Evolutionary conservation across 2,329 filamentous ascomycete species (phyloP).

Genomic region (Paramyrothecium sp.): DNA sequence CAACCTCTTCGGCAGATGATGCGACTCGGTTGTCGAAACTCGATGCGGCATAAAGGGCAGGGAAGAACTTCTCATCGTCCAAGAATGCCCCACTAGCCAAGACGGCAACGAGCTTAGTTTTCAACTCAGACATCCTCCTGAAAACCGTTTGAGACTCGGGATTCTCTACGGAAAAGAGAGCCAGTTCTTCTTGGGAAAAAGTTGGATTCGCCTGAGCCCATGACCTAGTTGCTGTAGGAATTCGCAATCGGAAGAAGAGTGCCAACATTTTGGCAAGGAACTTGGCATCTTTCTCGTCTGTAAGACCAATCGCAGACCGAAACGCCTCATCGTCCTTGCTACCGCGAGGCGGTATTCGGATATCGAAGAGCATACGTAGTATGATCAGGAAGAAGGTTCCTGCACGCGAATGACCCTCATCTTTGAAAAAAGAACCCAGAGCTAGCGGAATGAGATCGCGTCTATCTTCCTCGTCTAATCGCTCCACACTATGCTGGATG

Average conservation of each 20-base stretch:
- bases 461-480: conserved; percentile 57
- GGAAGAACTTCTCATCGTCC: conserved; percentile 79
- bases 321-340: conserved; percentile 74
- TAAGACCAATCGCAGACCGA: conserved; percentile 64
- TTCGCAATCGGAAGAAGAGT: conserved; percentile 59
- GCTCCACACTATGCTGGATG: conserved; percentile 73
- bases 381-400: conserved; percentile 79
- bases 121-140: conserved; percentile 42
- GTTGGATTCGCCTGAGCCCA: conserved; percentile 32
- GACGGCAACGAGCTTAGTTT: conserved; percentile 62
- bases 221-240: conserved; percentile 25
- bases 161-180: conserved; percentile 26
- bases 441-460: conserved; percentile 66
- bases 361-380: conserved; percentile 70
- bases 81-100: conserved; percentile 83
- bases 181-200: conserved; percentile 24
- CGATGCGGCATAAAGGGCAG: conserved; percentile 79
- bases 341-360: conserved; percentile 72
- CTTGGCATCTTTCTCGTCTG: conserved; percentile 64
- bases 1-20: conserved; percentile 81
- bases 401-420: conserved; percentile 26
- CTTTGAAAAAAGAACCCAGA: conserved; percentile 27
- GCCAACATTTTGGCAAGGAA: conserved; percentile 76
- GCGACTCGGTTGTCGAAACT: conserved; percentile 80
- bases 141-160: conserved; percentile 63